phyloP scores from a whole-genome alignment of 495 filamentous ascomycete genomes.

The Xylaria telfairii region DNA sequence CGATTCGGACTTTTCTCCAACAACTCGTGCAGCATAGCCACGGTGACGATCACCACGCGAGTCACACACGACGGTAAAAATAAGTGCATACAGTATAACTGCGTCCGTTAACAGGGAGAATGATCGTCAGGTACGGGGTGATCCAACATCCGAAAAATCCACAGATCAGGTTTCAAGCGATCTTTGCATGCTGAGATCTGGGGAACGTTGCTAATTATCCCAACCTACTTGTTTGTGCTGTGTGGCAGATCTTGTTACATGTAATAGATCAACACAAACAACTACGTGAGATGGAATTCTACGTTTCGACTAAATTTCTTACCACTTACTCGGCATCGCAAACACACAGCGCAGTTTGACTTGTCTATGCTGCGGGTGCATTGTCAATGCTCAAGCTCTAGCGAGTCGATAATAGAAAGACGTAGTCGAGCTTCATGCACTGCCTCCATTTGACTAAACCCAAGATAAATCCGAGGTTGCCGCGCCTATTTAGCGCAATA shows the following conservation, averaged over 20 bases:
- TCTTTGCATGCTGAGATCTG: conserved; percentile 1
- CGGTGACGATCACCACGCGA: conserved; percentile 9
- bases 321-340: background rate
- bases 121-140: conserved; percentile 25
- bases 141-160: conserved; percentile 1
- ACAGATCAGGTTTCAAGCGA: conserved; percentile 3
- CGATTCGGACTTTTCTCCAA: conserved; percentile 21
- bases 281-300: background rate
- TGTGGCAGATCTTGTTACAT: background rate
- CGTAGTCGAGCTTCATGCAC: background rate
- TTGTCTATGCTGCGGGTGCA: background rate
- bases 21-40: conserved; percentile 18
- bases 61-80: background rate
- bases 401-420: background rate
- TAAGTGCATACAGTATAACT: background rate
- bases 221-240: background rate
- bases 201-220: background rate
- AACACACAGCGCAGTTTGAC: background rate
- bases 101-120: background rate
- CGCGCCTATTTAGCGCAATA: background rate
- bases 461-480: background rate
- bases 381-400: background rate
- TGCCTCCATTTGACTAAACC: background rate
- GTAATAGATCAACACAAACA: background rate
- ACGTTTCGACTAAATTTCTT: background rate